A percentile compares a stretch with the other conserved stretches of the same genome.
Evolutionary conservation across 495 filamentous ascomycete genomes (phyloP).

Genomic region (Friedmanniomyces endolithicus): DNA sequence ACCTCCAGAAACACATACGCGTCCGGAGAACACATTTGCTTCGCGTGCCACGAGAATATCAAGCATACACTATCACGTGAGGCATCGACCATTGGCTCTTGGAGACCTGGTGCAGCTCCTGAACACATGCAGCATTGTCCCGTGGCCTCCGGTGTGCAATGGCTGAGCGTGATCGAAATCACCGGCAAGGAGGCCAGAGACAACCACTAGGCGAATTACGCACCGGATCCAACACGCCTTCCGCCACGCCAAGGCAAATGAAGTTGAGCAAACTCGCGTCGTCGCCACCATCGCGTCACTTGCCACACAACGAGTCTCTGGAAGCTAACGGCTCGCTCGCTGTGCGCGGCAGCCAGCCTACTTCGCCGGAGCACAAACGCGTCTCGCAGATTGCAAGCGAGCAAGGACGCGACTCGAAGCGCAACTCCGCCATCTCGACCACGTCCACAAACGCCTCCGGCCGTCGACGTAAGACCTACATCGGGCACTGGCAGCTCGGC

Average conservation of each 20-base stretch:
- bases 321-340: conserved; percentile 32
- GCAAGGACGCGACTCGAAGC: conserved; percentile 42
- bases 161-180: conserved; percentile 15
- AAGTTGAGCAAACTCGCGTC: conserved; percentile 9
- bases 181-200: conserved; percentile 25
- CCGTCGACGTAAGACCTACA: conserved; percentile 56
- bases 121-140: not conserved
- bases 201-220: conserved; percentile 41
- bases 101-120: not conserved
- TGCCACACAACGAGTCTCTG: conserved; percentile 34
- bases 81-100: not conserved
- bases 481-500: conserved; percentile 84
- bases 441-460: conserved; percentile 48
- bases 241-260: conserved; percentile 7
- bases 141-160: not conserved
- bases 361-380: conserved; percentile 40
- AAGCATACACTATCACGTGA: conserved; percentile 2
- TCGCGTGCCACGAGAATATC: not conserved
- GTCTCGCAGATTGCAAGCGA: conserved; percentile 44
- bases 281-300: conserved; percentile 13
- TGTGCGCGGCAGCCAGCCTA: conserved; percentile 22
- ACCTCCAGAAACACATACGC: not conserved
- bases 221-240: conserved; percentile 35
- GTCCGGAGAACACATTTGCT: not conserved
- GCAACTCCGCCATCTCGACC: conserved; percentile 62